Conservation (phyloP, 2,329 filamentous ascomycete genomes). For the Keithomyces neogunnii region DNA sequence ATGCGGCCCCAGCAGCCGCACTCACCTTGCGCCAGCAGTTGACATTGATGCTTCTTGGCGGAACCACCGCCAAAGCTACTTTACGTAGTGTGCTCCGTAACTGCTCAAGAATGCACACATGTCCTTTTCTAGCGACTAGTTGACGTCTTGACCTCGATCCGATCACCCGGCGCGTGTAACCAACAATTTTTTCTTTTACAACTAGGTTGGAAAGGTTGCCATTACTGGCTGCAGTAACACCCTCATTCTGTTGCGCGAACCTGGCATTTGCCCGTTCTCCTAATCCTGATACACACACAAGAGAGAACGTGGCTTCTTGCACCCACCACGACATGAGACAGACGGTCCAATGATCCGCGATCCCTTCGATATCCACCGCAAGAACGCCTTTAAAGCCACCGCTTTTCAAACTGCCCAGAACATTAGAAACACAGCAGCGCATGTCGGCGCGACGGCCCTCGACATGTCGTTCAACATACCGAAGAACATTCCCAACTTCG, state of each 20-base stretch:
- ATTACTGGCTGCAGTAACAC: no score
- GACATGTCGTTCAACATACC: constrained; percentile 61
- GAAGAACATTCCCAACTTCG: constrained; percentile 61
- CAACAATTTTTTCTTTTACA: background rate
- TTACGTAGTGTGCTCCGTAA: background rate
- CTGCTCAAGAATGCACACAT: background rate
- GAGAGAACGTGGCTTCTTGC: constrained; percentile 13
- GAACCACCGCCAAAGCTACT: no score
- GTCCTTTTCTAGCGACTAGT: constrained; percentile 1
- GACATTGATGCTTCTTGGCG: no score
- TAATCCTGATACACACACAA: background rate
- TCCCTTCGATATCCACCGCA: constrained; percentile 34
- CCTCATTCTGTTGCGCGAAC: no score
- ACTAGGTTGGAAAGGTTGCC: background rate
- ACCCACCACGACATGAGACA: constrained; percentile 18
- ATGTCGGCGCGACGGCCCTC: constrained; percentile 39
- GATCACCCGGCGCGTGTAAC: background rate
- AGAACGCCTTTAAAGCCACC: constrained; percentile 39
- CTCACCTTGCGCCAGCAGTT: no score
- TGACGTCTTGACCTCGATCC: background rate
- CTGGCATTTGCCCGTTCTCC: background rate
- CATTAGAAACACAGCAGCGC: constrained; percentile 38
- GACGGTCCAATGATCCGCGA: constrained; percentile 31
- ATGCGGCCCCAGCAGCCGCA: no score
- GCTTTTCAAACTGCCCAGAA: constrained; percentile 35